Percentiles rank a stretch among this genome's conserved stretches.
These are phyloP conservation scores for Uromyces viciae-fabae DNA, from an alignment of 1,284 basidiomycete species.

Conservation along the genomic window DNA sequence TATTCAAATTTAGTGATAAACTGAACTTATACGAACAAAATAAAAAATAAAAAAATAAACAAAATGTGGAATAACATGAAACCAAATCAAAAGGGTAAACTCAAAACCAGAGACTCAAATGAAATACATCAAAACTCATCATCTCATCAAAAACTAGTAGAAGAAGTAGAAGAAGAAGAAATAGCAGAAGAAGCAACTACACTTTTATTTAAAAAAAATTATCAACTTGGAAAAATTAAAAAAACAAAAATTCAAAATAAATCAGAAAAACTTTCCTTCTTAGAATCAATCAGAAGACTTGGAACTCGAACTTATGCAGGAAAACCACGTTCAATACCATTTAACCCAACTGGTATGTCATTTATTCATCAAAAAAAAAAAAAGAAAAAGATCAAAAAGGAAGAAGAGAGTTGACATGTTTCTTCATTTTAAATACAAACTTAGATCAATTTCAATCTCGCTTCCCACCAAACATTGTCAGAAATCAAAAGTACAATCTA, in stretches of 20 bases:
- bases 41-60: no score
- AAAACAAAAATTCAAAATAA: neutral
- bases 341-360: slow-evolving; percentile 41
- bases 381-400: no score
- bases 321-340: slow-evolving; percentile 38
- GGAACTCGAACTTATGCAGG: slow-evolving; percentile 1
- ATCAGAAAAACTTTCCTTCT: slow-evolving; percentile 14
- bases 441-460: slow-evolving; percentile 48
- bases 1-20: no score
- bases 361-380: neutral
- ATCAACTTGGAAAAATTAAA: neutral
- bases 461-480: slow-evolving; percentile 73
- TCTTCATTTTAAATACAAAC: neutral
- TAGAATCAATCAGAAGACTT: slow-evolving; percentile 23
- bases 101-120: neutral
- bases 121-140: neutral
- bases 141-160: neutral
- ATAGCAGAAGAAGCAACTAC: neutral
- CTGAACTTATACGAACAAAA: no score
- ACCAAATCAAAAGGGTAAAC: slow-evolving; percentile 41
- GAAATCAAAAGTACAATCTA: slow-evolving; percentile 96
- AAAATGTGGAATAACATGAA: no score
- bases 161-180: neutral
- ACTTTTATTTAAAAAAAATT: neutral
- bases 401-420: no score